These are phyloP conservation scores for Rhypophila decipiens DNA, from an alignment of 495 filamentous ascomycete species.

Conservation along the genomic window DNA sequence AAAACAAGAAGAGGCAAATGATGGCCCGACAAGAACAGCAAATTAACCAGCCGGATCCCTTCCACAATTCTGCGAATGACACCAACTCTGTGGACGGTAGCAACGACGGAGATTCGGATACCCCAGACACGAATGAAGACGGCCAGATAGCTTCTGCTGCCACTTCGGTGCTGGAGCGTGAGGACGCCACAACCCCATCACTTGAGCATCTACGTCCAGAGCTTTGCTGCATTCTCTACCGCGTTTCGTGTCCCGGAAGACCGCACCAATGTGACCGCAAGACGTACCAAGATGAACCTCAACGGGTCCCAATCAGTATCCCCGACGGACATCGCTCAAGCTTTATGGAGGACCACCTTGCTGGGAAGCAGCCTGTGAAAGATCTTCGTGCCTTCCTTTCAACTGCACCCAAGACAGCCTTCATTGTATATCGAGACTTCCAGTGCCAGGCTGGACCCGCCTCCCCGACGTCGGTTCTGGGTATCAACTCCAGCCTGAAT, in stretches of 20 bases:
- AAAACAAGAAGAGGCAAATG: background rate
- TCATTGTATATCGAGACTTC: background rate
- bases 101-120: no score
- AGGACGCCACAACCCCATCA: background rate
- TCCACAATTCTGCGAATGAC: no score
- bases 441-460: background rate
- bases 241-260: background rate
- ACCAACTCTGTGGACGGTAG: no score
- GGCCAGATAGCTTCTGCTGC: no score
- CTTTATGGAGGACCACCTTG: no score
- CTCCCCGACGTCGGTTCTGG: background rate
- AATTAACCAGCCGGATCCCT: background rate
- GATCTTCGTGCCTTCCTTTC: background rate
- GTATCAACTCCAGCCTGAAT: background rate
- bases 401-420: background rate
- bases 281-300: background rate
- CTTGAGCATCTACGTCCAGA: no score
- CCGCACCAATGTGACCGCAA: background rate
- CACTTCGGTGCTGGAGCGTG: background rate
- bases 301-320: background rate
- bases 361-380: background rate
- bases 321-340: no score
- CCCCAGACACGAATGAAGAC: no score
- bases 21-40: background rate
- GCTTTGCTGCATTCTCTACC: background rate